These are phyloP conservation scores for Aegilops umbellulata DNA, from an alignment of 176 grass and related monocot genomes.

Conservation along the genomic window DNA sequence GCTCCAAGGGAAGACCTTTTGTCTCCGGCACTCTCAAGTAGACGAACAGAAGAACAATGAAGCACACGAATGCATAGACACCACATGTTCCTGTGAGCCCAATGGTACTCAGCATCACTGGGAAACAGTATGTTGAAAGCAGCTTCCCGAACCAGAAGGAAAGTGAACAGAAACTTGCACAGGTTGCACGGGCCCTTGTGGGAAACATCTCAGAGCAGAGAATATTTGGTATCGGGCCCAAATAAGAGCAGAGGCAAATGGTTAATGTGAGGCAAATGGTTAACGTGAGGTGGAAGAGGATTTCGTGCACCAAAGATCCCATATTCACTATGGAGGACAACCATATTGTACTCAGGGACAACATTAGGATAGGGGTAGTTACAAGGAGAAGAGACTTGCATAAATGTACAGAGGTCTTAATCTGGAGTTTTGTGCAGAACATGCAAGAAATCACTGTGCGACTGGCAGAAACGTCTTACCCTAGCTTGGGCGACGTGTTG, in stretches of 20 bases:
- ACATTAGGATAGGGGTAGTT: constrained; percentile 61
- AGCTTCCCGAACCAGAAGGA: constrained; percentile 82
- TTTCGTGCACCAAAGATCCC: constrained; percentile 38
- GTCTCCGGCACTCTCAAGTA: constrained; percentile 70
- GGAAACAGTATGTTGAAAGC: constrained; percentile 70
- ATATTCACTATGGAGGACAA: constrained; percentile 47
- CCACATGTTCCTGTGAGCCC: constrained; percentile 61
- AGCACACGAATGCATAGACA: constrained; percentile 64
- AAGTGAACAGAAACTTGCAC: constrained; percentile 74
- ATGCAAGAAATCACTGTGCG: background rate
- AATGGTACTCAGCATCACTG: constrained; percentile 69
- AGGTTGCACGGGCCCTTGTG: constrained; percentile 79
- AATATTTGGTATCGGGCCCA: constrained; percentile 78
- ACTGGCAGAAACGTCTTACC: no score
- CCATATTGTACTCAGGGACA: constrained; percentile 54
- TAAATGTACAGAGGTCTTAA: constrained; percentile 26
- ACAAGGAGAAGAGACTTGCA: constrained; percentile 73
- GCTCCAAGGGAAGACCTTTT: constrained; percentile 72
- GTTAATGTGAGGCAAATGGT: constrained; percentile 61
- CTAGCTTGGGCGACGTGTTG: no score
- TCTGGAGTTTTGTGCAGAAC: background rate
- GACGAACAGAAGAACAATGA: constrained; percentile 43
- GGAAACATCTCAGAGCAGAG: constrained; percentile 91
- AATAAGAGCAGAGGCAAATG: constrained; percentile 78
- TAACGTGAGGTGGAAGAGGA: constrained; percentile 54